Evolutionary conservation across 164 flowering plant species (phyloP).

Genomic region (Saururus chinensis): DNA sequence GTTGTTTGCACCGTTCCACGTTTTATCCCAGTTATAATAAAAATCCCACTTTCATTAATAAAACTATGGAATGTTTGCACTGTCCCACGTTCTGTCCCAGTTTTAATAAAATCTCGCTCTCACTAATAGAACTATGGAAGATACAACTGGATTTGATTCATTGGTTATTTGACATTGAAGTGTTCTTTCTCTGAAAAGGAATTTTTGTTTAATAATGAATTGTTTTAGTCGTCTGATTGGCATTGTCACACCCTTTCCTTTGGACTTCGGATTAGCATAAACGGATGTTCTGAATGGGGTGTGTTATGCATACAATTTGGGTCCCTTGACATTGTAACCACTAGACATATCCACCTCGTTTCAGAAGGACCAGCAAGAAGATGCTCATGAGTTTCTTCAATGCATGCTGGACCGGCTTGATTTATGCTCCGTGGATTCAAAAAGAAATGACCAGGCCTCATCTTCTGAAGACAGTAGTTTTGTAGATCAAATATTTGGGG

Average conservation of each 20-base stretch:
- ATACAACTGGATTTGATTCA: neutral
- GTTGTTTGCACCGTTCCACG: too few relatives aligned
- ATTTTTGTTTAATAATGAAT: too few relatives aligned
- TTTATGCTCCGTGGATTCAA: slow-evolving; percentile 19
- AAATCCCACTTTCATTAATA: too few relatives aligned
- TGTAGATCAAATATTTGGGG: slow-evolving; percentile 73
- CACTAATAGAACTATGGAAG: neutral
- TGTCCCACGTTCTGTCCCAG: too few relatives aligned
- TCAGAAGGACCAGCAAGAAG: slow-evolving; percentile 43
- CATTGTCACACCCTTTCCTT: too few relatives aligned
- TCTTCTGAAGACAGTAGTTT: slow-evolving; percentile 25
- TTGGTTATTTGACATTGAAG: neutral
- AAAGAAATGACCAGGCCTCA: neutral
- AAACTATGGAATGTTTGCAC: too few relatives aligned
- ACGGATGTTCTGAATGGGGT: too few relatives aligned
- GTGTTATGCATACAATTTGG: neutral
- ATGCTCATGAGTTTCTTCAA: slow-evolving; percentile 94
- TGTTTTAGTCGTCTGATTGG: too few relatives aligned
- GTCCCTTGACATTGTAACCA: neutral
- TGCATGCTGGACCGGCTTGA: slow-evolving; percentile 72
- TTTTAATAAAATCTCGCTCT: neutral
- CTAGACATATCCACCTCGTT: neutral
- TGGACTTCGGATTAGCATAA: too few relatives aligned
- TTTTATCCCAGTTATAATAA: too few relatives aligned
- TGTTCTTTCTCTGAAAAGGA: too few relatives aligned